A percentile compares a stretch with the other conserved stretches of the same genome.
These are phyloP conservation scores for Tolypocladium inflatum DNA, from an alignment of 2,329 filamentous ascomycete species.

Conservation along the genomic window DNA sequence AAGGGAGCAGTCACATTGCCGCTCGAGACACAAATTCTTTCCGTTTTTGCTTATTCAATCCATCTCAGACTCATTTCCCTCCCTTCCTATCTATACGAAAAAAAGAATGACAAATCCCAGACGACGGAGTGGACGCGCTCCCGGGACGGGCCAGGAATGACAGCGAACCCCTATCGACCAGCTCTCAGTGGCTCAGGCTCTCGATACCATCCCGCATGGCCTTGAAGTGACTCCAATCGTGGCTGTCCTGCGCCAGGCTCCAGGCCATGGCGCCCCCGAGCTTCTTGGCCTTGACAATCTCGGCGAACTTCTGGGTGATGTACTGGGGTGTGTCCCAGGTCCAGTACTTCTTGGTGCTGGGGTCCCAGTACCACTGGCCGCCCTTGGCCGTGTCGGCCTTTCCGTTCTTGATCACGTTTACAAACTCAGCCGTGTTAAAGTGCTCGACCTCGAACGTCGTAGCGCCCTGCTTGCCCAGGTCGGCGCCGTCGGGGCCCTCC, in stretches of 20 bases:
- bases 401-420: slow-evolving; percentile 28
- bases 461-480: slow-evolving; percentile 40
- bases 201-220: slow-evolving; percentile 23
- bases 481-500: slow-evolving; percentile 50
- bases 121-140: neutral
- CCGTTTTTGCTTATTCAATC: neutral
- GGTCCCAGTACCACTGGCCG: slow-evolving; percentile 47
- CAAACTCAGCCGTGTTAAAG: slow-evolving; percentile 23
- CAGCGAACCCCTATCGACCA: neutral
- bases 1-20: neutral
- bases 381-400: slow-evolving; percentile 36
- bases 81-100: neutral
- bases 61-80: neutral
- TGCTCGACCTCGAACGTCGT: slow-evolving; percentile 28
- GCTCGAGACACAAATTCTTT: neutral
- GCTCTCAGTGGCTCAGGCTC: neutral
- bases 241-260: slow-evolving; percentile 40
- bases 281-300: slow-evolving; percentile 28
- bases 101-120: neutral
- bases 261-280: slow-evolving; percentile 45
- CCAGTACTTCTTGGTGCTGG: slow-evolving; percentile 37
- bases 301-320: slow-evolving; percentile 35
- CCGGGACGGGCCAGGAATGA: neutral
- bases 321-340: slow-evolving; percentile 43
- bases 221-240: slow-evolving; percentile 31